These are phyloP conservation scores for Trichophyton simii DNA, from an alignment of 2,329 filamentous ascomycete species.

Conservation along the genomic window DNA sequence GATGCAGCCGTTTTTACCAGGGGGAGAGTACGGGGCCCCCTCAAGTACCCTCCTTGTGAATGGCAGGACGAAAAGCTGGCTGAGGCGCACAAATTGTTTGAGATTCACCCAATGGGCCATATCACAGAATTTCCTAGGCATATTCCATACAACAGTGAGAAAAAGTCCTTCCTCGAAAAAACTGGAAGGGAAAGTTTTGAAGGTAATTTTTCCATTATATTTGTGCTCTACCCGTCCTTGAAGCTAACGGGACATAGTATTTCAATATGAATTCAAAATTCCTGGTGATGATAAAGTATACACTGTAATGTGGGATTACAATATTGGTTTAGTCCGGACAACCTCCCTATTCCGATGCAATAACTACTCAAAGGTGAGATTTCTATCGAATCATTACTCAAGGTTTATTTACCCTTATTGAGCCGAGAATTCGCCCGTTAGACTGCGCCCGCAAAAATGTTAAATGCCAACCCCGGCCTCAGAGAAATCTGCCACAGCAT, in stretches of 20 bases:
- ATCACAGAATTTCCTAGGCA: conserved; percentile 54
- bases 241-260: conserved; percentile 42
- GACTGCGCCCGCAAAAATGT: conserved; percentile 80
- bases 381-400: not conserved
- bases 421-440: conserved; percentile 25
- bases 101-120: conserved; percentile 52
- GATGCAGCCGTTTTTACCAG: conserved; percentile 51
- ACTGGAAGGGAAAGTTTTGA: conserved; percentile 61
- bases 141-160: conserved; percentile 89
- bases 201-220: conserved; percentile 1
- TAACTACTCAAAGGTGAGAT: conserved; percentile 67
- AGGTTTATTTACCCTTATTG: not conserved
- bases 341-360: conserved; percentile 90
- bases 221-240: not conserved
- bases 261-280: conserved; percentile 68
- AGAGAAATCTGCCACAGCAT: conserved; percentile 88
- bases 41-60: conserved; percentile 67
- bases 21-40: conserved; percentile 49
- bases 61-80: conserved; percentile 46
- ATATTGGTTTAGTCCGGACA: conserved; percentile 82
- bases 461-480: conserved; percentile 65
- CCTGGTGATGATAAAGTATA: conserved; percentile 56
- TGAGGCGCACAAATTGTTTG: conserved; percentile 49
- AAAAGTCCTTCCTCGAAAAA: conserved; percentile 76
- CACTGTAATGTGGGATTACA: conserved; percentile 93